Conservation (phyloP, 164 flowering plant species). For the Saururus chinensis region DNA sequence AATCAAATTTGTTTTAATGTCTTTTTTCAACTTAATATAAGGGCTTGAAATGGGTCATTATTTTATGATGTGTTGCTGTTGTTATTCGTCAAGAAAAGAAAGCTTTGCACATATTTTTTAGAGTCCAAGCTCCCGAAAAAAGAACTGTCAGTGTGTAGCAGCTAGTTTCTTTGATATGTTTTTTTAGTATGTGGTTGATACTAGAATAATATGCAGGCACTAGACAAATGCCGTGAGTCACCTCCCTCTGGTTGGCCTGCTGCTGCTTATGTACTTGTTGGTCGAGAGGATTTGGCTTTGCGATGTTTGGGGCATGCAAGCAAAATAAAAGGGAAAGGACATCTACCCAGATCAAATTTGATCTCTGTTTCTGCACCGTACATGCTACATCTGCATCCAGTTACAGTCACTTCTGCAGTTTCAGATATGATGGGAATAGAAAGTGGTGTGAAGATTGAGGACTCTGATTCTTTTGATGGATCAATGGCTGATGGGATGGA, state of each 20-base stretch:
- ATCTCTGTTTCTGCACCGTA: constrained; percentile 80
- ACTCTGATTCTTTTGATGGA: constrained; percentile 67
- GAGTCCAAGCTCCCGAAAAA: too few species aligned
- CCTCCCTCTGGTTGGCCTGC: constrained; percentile 95
- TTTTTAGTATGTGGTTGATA: too few species aligned
- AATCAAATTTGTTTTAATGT: too few species aligned
- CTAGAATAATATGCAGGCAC: constrained; percentile 33
- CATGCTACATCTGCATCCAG: constrained; percentile 83
- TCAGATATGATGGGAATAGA: constrained; percentile 58
- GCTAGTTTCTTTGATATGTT: too few species aligned
- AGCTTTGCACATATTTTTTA: too few species aligned
- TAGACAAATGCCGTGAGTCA: constrained; percentile 85
- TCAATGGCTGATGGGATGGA: constrained; percentile 90
- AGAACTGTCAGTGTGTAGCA: too few species aligned
- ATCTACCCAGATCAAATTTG: constrained; percentile 31
- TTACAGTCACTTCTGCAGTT: constrained; percentile 60
- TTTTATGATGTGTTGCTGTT: too few species aligned
- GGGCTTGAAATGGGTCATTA: too few species aligned
- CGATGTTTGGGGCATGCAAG: constrained; percentile 31
- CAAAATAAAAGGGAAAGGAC: constrained; percentile 38
- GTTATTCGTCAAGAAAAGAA: too few species aligned
- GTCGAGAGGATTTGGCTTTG: constrained; percentile 89
- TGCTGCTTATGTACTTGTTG: constrained; percentile 92
- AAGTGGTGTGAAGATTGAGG: constrained; percentile 48
- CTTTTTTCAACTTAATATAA: too few species aligned